These are phyloP conservation scores for Herpotrichia juniperi DNA, from an alignment of 2,329 filamentous ascomycete species.

Conservation along the genomic window DNA sequence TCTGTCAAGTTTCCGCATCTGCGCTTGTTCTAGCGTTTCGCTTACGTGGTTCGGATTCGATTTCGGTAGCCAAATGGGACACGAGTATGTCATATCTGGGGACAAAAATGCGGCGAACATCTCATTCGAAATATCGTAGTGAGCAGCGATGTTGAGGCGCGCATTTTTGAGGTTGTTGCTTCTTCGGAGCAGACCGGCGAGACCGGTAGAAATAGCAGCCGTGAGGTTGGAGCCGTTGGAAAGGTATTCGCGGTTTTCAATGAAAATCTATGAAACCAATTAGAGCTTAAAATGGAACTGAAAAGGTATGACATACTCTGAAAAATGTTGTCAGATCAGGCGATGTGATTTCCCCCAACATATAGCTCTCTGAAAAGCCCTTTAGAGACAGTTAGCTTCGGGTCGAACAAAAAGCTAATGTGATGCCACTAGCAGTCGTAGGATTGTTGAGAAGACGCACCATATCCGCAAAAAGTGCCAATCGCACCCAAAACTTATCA, in stretches of 20 bases:
- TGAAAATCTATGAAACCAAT: slow-evolving; percentile 64
- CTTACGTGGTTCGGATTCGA: slow-evolving; percentile 49
- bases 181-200: slow-evolving; percentile 60
- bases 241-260: slow-evolving; percentile 68
- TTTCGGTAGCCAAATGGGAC: slow-evolving; percentile 66
- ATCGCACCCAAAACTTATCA: slow-evolving; percentile 73
- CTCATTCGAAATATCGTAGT: slow-evolving; percentile 78
- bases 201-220: slow-evolving; percentile 63
- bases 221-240: slow-evolving; percentile 69
- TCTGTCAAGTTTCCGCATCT: slow-evolving; percentile 69
- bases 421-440: background rate
- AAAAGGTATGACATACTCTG: slow-evolving; percentile 50
- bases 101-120: slow-evolving; percentile 78
- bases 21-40: slow-evolving; percentile 69
- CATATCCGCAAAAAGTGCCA: slow-evolving; percentile 75
- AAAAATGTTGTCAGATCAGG: slow-evolving; percentile 72
- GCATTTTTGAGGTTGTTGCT: slow-evolving; percentile 59
- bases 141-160: slow-evolving; percentile 69
- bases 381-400: slow-evolving; percentile 17
- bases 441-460: slow-evolving; percentile 32
- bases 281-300: slow-evolving; percentile 21
- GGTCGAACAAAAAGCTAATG: no score
- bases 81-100: slow-evolving; percentile 79
- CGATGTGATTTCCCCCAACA: slow-evolving; percentile 74
- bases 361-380: slow-evolving; percentile 75